These are phyloP conservation scores for Rhizophora apiculata DNA, from an alignment of 345 rosid species.

Conservation along the genomic window DNA sequence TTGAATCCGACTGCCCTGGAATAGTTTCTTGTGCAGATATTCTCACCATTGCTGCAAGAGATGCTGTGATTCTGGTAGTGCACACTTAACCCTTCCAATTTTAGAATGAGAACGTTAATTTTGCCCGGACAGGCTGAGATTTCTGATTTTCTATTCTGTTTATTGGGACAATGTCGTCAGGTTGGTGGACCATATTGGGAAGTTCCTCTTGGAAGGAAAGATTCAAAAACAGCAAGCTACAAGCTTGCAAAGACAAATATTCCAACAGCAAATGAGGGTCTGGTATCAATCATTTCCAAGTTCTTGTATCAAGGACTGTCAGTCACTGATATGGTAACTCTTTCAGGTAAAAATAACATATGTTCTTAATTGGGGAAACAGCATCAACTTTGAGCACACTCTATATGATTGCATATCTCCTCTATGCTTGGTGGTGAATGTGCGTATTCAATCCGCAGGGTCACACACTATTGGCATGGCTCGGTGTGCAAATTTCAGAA, in stretches of 20 bases:
- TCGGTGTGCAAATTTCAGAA: constrained; percentile 57
- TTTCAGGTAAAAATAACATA: constrained; percentile 45
- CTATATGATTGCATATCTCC: neutral
- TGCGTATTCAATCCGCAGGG: constrained; percentile 34
- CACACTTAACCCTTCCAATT: no score
- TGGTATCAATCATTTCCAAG: constrained; percentile 55
- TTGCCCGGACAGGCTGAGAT: no score
- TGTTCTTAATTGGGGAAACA: neutral
- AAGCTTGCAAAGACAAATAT: constrained; percentile 47
- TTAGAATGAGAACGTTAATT: neutral
- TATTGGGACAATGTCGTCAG: constrained; percentile 26
- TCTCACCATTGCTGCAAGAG: constrained; percentile 86
- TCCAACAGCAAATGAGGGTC: constrained; percentile 62
- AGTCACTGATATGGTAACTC: constrained; percentile 80
- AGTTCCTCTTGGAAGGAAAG: constrained; percentile 90
- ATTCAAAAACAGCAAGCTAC: constrained; percentile 65
- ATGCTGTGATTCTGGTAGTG: constrained; percentile 74
- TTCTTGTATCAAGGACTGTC: constrained; percentile 74
- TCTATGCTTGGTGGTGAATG: neutral
- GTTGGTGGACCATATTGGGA: constrained; percentile 98
- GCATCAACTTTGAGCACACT: no score
- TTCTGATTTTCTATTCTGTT: neutral
- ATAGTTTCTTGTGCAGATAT: constrained; percentile 89
- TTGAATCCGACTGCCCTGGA: constrained; percentile 91
- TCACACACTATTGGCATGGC: constrained; percentile 93